Percentiles rank a stretch among this genome's conserved stretches.
These are phyloP conservation scores for Metahyphopichia silvanorum DNA, from an alignment of 805 yeast genomes.

Conservation along the genomic window DNA sequence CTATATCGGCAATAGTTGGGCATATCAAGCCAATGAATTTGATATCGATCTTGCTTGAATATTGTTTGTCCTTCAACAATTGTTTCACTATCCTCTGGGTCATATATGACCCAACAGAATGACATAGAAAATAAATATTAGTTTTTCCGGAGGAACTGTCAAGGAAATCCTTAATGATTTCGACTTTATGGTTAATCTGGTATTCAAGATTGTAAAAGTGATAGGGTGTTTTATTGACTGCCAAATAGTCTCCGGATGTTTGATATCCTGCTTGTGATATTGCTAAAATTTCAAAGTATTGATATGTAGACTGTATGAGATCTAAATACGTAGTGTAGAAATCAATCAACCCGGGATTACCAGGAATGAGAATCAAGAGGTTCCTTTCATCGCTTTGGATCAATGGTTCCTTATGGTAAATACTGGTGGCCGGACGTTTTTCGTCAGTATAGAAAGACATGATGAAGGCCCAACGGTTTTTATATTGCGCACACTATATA, in stretches of 20 bases:
- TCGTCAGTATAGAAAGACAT: slow-evolving; percentile 11
- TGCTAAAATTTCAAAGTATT: slow-evolving; percentile 51
- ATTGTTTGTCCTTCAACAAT: slow-evolving; percentile 18
- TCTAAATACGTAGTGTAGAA: slow-evolving; percentile 57
- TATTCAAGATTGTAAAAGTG: slow-evolving; percentile 42
- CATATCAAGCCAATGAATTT: slow-evolving; percentile 58
- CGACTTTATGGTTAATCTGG: slow-evolving; percentile 58
- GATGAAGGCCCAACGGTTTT: too few species aligned
- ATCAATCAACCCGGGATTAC: slow-evolving; percentile 72
- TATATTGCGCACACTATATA: too few species aligned
- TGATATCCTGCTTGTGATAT: slow-evolving; percentile 65
- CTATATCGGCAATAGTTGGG: slow-evolving; percentile 67
- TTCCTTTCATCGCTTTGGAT: slow-evolving; percentile 14
- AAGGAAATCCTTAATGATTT: slow-evolving; percentile 40
- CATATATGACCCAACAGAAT: slow-evolving; percentile 70
- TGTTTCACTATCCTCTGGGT: slow-evolving; percentile 48
- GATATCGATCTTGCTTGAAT: slow-evolving; percentile 24
- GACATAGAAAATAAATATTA: slow-evolving; percentile 54
- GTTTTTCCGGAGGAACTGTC: slow-evolving; percentile 12
- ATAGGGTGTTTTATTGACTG: slow-evolving; percentile 8
- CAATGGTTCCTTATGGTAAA: slow-evolving; percentile 18
- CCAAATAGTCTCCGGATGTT: slow-evolving; percentile 25
- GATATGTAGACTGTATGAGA: slow-evolving; percentile 36
- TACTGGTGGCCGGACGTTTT: slow-evolving; percentile 23
- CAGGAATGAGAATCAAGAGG: slow-evolving; percentile 58